These are phyloP conservation scores for Cetradonia linearis DNA, from an alignment of 495 filamentous ascomycete species.

Conservation along the genomic window DNA sequence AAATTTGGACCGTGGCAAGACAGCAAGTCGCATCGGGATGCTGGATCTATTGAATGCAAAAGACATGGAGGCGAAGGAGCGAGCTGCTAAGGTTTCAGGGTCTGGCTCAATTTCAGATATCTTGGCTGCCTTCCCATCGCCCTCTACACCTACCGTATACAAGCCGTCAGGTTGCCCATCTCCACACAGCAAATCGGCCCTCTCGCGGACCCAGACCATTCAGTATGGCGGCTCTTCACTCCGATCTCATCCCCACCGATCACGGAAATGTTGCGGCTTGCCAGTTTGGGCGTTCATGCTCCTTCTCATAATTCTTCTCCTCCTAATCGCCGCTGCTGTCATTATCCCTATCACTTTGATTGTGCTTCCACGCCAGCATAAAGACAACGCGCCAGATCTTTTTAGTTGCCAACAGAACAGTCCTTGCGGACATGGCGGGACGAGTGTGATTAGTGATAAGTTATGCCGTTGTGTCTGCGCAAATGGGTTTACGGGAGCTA, in stretches of 20 bases:
- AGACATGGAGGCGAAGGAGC: slow-evolving; percentile 23
- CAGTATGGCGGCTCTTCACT: slow-evolving; percentile 19
- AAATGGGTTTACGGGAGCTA: slow-evolving; percentile 72
- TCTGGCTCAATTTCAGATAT: slow-evolving; percentile 77
- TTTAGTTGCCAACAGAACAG: slow-evolving; percentile 43
- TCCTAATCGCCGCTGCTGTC: slow-evolving; percentile 76
- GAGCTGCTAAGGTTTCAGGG: slow-evolving; percentile 23
- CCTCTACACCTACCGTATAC: slow-evolving; percentile 43
- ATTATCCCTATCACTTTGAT: slow-evolving; percentile 79
- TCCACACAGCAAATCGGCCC: slow-evolving; percentile 20
- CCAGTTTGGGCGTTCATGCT: slow-evolving; percentile 70
- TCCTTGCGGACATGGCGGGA: slow-evolving; percentile 72
- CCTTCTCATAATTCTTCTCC: slow-evolving; percentile 53
- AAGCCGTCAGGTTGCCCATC: slow-evolving; percentile 34
- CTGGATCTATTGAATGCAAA: slow-evolving; percentile 32
- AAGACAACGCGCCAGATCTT: slow-evolving; percentile 29
- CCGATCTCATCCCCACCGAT: neutral
- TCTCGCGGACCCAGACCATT: slow-evolving; percentile 18
- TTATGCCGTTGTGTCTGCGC: slow-evolving; percentile 78
- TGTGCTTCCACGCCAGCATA: slow-evolving; percentile 53
- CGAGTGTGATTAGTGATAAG: slow-evolving; percentile 52
- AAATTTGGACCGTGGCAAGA: slow-evolving; percentile 78
- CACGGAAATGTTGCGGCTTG: slow-evolving; percentile 57
- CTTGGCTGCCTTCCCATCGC: slow-evolving; percentile 82
- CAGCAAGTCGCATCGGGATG: slow-evolving; percentile 57